Evolutionary conservation across 2,329 filamentous ascomycete species (phyloP).

Genomic region (Mycosphaerelloides madeirae): DNA sequence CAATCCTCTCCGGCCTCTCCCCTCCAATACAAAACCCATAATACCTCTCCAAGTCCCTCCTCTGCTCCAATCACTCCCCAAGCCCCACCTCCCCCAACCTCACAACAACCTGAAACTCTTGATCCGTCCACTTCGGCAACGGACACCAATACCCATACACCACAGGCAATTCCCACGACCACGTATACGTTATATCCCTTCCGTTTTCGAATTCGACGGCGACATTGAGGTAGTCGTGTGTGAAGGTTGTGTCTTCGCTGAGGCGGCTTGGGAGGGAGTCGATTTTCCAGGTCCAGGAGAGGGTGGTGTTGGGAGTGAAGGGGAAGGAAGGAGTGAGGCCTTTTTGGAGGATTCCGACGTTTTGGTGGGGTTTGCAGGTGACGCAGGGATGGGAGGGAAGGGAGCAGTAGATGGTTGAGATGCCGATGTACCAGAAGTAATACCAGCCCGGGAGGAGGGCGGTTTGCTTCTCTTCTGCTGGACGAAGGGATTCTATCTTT

Average conservation of each 20-base stretch:
- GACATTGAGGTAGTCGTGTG: slow-evolving; percentile 6
- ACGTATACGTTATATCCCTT: slow-evolving; percentile 7
- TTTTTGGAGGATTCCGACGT: slow-evolving; percentile 6
- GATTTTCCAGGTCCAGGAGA: slow-evolving; percentile 4
- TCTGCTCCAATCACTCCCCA: slow-evolving; percentile 5
- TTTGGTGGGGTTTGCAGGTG: slow-evolving; percentile 4
- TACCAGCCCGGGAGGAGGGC: slow-evolving; percentile 2
- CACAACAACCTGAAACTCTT: slow-evolving; percentile 8
- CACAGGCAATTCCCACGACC: slow-evolving; percentile 4
- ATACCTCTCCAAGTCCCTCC: slow-evolving; percentile 6
- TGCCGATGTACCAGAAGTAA: slow-evolving; percentile 6
- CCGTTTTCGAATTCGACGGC: slow-evolving; percentile 8
- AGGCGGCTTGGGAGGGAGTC: slow-evolving; percentile 2
- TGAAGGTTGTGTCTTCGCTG: slow-evolving; percentile 6
- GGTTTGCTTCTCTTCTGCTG: neutral
- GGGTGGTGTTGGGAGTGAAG: neutral
- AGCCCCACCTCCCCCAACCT: neutral
- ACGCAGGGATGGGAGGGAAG: neutral
- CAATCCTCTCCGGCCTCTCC: slow-evolving; percentile 1
- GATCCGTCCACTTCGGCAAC: slow-evolving; percentile 2
- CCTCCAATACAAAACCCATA: slow-evolving; percentile 2
- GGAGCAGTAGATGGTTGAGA: slow-evolving; percentile 1
- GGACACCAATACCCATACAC: slow-evolving; percentile 7
- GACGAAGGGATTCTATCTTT: neutral
- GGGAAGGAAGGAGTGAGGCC: neutral